Evolutionary conservation across 208 protist genomes (phyloP).

Genomic region (Leishmania lainsoni): DNA sequence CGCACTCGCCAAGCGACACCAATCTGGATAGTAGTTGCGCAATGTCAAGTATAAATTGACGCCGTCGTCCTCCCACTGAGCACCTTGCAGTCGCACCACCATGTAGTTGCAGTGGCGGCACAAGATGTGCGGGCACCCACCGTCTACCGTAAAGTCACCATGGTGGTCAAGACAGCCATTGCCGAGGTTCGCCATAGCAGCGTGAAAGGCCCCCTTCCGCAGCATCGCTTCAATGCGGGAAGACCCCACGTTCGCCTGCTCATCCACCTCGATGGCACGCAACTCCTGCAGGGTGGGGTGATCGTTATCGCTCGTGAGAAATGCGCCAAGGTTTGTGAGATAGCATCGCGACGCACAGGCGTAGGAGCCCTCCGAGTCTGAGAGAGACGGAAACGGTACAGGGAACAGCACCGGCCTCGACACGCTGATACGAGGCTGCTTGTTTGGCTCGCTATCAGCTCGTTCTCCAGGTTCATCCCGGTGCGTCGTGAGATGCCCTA

Average conservation of each 20-base stretch:
- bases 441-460: background rate
- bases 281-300: constrained; percentile 54
- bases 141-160: constrained; percentile 31
- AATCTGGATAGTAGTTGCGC: constrained; percentile 90
- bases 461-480: background rate
- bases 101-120: constrained; percentile 80
- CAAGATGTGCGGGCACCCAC: constrained; percentile 73
- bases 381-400: constrained; percentile 67
- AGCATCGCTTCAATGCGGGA: constrained; percentile 21
- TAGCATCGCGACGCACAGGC: constrained; percentile 57
- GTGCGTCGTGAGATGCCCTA: background rate
- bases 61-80: constrained; percentile 59
- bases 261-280: constrained; percentile 34
- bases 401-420: constrained; percentile 25
- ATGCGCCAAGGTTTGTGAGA: constrained; percentile 61
- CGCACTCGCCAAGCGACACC: constrained; percentile 67
- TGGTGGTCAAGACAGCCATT: constrained; percentile 68
- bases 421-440: background rate
- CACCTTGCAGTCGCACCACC: constrained; percentile 80
- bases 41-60: constrained; percentile 83
- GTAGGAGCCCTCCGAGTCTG: constrained; percentile 24
- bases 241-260: constrained; percentile 20
- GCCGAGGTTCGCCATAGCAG: constrained; percentile 41
- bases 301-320: background rate
- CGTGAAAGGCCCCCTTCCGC: constrained; percentile 70